Conservation (phyloP, 352 stramenopile genomes). For the Phytopythium litorale region DNA sequence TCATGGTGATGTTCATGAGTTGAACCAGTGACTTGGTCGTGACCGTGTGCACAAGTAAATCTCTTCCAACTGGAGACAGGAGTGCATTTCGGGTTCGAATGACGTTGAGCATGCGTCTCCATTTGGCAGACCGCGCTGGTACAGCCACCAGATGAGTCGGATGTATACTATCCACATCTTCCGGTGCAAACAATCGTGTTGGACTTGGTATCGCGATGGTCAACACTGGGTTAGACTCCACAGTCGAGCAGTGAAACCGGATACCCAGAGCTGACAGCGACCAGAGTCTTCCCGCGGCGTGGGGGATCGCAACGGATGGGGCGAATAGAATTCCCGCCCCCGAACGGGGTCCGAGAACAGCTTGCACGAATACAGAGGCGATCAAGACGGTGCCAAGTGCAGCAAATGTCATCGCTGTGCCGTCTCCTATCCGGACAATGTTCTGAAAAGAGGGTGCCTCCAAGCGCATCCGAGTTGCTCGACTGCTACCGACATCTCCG, state of each 20-base stretch:
- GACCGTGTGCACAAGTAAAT: background rate
- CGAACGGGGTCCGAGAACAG: background rate
- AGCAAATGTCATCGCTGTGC: background rate
- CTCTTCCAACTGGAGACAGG: background rate
- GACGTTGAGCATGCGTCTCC: background rate
- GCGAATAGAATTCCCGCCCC: background rate
- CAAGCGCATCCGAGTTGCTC: background rate
- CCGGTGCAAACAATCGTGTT: no score
- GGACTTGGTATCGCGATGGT: background rate
- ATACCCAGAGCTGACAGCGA: background rate
- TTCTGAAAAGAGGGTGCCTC: background rate
- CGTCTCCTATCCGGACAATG: background rate
- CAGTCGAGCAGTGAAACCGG: background rate
- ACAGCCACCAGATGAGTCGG: background rate
- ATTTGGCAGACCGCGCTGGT: background rate
- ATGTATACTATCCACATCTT: background rate
- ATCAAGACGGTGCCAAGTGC: background rate
- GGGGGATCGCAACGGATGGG: background rate
- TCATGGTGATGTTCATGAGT: conserved; percentile 44
- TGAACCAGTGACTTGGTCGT: conserved; percentile 19
- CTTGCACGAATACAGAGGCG: background rate
- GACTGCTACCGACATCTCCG: background rate
- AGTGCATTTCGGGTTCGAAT: background rate
- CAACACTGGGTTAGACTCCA: background rate
- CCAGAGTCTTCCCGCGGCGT: background rate